Evolutionary conservation across 495 filamentous ascomycete species (phyloP), one percentile per base, ranked within the genome.

Genomic region (Bathelium albidoporum): DNA sequence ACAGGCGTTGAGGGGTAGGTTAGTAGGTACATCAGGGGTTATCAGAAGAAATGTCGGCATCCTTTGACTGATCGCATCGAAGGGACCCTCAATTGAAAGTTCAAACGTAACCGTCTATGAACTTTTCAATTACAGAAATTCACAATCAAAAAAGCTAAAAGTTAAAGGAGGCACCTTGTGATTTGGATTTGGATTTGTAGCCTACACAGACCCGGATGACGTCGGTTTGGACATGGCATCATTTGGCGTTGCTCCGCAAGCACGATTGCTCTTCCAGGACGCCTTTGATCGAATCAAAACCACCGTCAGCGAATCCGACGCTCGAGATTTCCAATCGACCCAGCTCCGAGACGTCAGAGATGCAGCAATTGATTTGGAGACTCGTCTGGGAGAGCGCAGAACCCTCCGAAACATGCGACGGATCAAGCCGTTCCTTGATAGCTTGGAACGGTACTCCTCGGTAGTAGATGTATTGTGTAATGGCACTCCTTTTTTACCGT

Each of bases 371-470:
- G 49, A 55, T 55, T 29, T 55, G 49, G 49, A 55, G 49, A 24
- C 24, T 55, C 49, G 49, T 16, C 29, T 55, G 49, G 49, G 49
- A 16, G 49, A 55, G 24, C 24, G 49, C 26, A 55, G 20, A 24
- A 9, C 22, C 29, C 49, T 55, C 49, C 49, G 49, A 55, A 55
- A 55, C 49, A 55, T 55, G 49, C 49, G 49, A 9, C 49, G 49
- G 5, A 55, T 55, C 49, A 26, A 55, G 49, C 49, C 49, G 26
- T 55, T 55, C 20, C 49, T 55, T 55, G 49, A 55, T 29, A 24
- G 49, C 20, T 55, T 55, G 24, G 49, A 55, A 28, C 49, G 49
- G 11, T 55, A 55, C 16, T 55, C 49, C 7, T 55, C 49, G 20
- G 49, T 20, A 9, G 24, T 55, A 29, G 49, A 55, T 3, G 49